Conservation (phyloP, 2,329 filamentous ascomycete species). For the Fusarium sp. region DNA sequence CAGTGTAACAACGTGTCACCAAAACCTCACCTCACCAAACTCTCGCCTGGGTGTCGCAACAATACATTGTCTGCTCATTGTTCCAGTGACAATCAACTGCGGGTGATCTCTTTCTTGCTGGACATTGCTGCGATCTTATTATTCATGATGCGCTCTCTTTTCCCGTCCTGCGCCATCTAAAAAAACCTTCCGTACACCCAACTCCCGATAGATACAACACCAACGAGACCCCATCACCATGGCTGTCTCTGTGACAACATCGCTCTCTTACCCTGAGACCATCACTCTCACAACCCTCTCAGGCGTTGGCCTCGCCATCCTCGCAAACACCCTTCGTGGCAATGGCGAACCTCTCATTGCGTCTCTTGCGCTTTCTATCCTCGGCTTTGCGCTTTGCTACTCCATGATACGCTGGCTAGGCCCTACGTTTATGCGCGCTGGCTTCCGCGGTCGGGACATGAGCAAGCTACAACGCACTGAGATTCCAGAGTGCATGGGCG, state of each 20-base stretch:
- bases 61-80: conserved; percentile 1
- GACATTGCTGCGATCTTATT: not conserved
- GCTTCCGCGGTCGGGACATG: conserved; percentile 90
- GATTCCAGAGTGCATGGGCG: conserved; percentile 96
- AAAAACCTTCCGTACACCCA: not conserved
- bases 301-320: conserved; percentile 76
- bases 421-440: conserved; percentile 86
- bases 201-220: conserved; percentile 1
- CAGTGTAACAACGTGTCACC: conserved; percentile 43
- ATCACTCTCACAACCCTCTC: conserved; percentile 71
- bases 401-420: conserved; percentile 94
- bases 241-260: conserved; percentile 48
- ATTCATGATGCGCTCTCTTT: conserved; percentile 35
- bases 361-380: conserved; percentile 85
- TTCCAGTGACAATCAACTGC: not conserved
- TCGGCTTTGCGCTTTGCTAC: conserved; percentile 86
- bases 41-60: conserved; percentile 5
- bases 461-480: conserved; percentile 77
- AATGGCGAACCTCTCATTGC: conserved; percentile 92
- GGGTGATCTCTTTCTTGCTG: not conserved
- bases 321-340: conserved; percentile 83
- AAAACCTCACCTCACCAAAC: conserved; percentile 39
- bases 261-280: conserved; percentile 66
- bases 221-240: conserved; percentile 41
- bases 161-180: conserved; percentile 11